These are phyloP conservation scores for Populus trichocarpa DNA, from an alignment of 441 rosid genomes.

Conservation along the genomic window DNA sequence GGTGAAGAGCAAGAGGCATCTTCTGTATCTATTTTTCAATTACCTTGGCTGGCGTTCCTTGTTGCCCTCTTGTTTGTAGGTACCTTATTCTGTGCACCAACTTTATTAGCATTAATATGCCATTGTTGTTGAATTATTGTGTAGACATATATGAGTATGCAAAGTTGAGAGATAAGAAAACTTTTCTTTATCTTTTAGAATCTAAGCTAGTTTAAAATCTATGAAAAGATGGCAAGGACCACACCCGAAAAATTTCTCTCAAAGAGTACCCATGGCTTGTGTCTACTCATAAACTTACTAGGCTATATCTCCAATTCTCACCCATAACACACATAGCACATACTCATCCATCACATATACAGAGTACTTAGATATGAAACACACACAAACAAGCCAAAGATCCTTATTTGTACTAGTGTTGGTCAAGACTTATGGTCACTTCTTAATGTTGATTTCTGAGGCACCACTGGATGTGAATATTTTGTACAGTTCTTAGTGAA, in stretches of 20 bases:
- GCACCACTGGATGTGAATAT: background rate
- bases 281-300: background rate
- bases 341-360: background rate
- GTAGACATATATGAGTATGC: background rate
- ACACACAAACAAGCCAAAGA: background rate
- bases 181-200: background rate
- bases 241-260: no score
- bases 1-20: constrained; percentile 89
- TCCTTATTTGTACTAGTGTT: background rate
- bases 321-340: background rate
- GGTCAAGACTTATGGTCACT: background rate
- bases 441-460: background rate
- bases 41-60: constrained; percentile 72
- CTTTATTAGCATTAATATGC: background rate
- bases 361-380: background rate
- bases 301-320: background rate
- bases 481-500: background rate
- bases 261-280: background rate
- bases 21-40: constrained; percentile 67
- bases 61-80: constrained; percentile 97
- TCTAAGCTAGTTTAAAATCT: background rate
- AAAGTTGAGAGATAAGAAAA: background rate
- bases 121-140: background rate
- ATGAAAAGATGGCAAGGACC: background rate
- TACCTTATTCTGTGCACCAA: constrained; percentile 56